Evolutionary conservation across 176 grass and related monocot genomes (phyloP).

Genomic region (Tuctoria greenei): DNA sequence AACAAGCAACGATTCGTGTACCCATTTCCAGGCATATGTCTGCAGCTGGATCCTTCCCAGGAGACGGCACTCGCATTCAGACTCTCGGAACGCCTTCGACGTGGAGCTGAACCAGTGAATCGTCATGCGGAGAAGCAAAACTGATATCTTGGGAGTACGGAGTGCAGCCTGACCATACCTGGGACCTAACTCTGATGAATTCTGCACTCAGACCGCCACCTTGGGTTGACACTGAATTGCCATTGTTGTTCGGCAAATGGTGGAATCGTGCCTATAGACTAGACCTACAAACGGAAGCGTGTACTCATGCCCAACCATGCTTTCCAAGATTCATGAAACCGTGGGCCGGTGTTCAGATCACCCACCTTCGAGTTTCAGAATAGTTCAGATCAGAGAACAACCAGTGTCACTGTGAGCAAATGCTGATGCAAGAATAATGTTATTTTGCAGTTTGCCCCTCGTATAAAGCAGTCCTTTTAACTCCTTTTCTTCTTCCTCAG

Average conservation of each 20-base stretch:
- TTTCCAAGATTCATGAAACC: conserved; percentile 38
- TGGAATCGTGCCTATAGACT: conserved; percentile 9
- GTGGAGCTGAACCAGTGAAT: conserved; percentile 2
- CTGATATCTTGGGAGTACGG: conserved; percentile 8
- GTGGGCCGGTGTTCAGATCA: conserved; percentile 13
- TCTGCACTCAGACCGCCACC: conserved; percentile 30
- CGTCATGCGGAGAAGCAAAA: conserved; percentile 16
- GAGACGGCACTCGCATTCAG: conserved; percentile 28
- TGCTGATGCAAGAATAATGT: conserved; percentile 31
- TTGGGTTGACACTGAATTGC: conserved; percentile 22
- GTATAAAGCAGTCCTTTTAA: not conserved
- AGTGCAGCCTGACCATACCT: conserved; percentile 44
- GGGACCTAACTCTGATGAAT: conserved; percentile 19
- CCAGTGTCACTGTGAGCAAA: conserved; percentile 33
- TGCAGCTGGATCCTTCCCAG: conserved; percentile 16
- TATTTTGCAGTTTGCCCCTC: not conserved
- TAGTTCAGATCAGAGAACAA: not conserved
- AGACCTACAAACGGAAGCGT: conserved; percentile 32
- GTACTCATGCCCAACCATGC: conserved; percentile 31
- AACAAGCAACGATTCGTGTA: conserved; percentile 29
- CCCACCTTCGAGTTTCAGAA: conserved; percentile 17
- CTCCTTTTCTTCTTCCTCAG: not conserved
- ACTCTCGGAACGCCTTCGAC: conserved; percentile 13
- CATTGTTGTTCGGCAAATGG: conserved; percentile 28
- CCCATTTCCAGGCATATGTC: conserved; percentile 37